Conservation (phyloP, 1,139 yeast genomes). For the Zygosaccharomyces sapae region DNA sequence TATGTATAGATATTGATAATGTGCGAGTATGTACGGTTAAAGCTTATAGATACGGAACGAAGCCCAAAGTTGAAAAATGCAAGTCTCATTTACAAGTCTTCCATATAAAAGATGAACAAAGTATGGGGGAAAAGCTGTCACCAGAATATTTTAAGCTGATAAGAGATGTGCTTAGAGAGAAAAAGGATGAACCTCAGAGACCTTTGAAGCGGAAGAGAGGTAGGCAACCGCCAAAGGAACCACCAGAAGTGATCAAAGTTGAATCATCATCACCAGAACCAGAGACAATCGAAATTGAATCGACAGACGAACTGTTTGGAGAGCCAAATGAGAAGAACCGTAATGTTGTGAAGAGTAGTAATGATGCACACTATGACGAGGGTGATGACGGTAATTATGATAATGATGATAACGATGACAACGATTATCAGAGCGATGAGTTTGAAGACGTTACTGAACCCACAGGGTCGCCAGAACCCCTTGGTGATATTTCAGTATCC, state of each 20-base stretch:
- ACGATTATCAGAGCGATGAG: conserved; percentile 39
- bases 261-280: conserved; percentile 23
- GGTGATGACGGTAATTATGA: conserved; percentile 15
- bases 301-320: conserved; percentile 1
- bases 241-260: conserved; percentile 9
- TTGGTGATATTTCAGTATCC: conserved; percentile 29
- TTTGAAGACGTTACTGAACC: conserved; percentile 41
- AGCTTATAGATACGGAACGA: neutral
- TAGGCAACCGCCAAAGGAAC: conserved; percentile 2
- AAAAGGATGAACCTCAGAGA: conserved; percentile 14
- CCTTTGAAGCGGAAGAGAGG: conserved; percentile 23
- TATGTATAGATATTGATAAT: neutral
- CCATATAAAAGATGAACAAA: neutral
- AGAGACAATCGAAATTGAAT: conserved; percentile 11
- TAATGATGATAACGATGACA: conserved; percentile 25
- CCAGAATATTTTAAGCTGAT: conserved; percentile 39
- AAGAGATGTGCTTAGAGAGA: conserved; percentile 38
- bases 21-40: neutral
- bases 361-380: neutral
- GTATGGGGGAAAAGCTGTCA: conserved; percentile 33
- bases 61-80: neutral
- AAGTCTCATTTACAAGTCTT: neutral
- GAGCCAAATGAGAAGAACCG: conserved; percentile 13
- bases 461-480: conserved; percentile 12
- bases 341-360: conserved; percentile 19